Conservation (phyloP, 768 basidiomycete genomes). For the Mycena belliarum region DNA sequence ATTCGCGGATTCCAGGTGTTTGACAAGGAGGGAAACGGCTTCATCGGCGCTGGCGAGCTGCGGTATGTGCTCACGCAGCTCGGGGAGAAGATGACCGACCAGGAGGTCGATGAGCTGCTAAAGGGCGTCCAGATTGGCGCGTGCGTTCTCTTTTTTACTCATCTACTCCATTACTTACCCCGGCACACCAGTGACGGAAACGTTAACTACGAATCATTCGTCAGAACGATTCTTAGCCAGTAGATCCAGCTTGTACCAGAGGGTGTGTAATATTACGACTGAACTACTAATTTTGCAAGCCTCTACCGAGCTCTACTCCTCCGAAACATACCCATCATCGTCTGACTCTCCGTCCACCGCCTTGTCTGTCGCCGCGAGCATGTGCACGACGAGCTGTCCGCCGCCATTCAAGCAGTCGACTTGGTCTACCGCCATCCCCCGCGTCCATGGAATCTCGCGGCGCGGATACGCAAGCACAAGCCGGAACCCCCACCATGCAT, state of each 20-base stretch:
- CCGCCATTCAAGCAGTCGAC: conserved; percentile 57
- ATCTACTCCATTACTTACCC: conserved; percentile 9
- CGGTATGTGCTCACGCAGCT: conserved; percentile 94
- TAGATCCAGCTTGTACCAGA: conserved; percentile 32
- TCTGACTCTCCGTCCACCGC: conserved; percentile 32
- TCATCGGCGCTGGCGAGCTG: conserved; percentile 89
- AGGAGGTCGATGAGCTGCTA: conserved; percentile 96
- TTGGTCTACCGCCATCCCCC: conserved; percentile 42
- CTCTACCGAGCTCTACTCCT: conserved; percentile 36
- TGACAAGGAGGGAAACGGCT: conserved; percentile 92
- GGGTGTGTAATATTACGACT: conserved; percentile 6
- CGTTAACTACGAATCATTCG: conserved; percentile 96
- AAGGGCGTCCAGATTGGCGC: conserved; percentile 92
- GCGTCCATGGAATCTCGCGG: conserved; percentile 55
- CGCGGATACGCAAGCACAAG: conserved; percentile 72
- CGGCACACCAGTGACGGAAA: conserved; percentile 86
- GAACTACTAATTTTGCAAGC: background rate
- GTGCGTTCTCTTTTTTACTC: conserved; percentile 46
- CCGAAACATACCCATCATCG: conserved; percentile 60
- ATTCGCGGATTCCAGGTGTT: conserved; percentile 99
- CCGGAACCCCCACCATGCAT: conserved; percentile 74
- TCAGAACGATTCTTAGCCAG: conserved; percentile 90
- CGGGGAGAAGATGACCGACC: conserved; percentile 97
- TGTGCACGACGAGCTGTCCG: conserved; percentile 65
- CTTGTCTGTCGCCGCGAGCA: conserved; percentile 24